These are phyloP conservation scores for Eleusine indica DNA, from an alignment of 176 grass and related monocot genomes.

Conservation along the genomic window DNA sequence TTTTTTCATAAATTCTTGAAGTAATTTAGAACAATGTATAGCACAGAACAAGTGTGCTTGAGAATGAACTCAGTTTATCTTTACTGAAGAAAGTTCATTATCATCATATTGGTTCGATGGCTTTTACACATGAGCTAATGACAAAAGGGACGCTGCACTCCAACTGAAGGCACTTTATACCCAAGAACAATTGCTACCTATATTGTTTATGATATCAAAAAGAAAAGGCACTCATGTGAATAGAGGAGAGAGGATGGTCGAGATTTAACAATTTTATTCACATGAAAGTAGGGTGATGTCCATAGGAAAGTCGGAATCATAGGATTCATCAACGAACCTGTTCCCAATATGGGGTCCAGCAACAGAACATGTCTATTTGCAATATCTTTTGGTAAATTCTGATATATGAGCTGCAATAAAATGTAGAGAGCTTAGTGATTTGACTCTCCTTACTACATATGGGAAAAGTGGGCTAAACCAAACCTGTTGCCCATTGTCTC, in stretches of 20 bases:
- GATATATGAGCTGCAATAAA: slow-evolving; percentile 86
- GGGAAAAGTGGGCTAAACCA: slow-evolving; percentile 45
- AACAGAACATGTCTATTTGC: slow-evolving; percentile 93
- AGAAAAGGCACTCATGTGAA: not conserved
- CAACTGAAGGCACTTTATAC: not conserved
- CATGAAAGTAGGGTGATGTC: slow-evolving; percentile 5
- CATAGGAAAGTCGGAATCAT: slow-evolving; percentile 3
- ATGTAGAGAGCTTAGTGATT: slow-evolving; percentile 41
- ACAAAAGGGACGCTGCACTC: not conserved
- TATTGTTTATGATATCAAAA: not conserved
- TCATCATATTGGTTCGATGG: not conserved
- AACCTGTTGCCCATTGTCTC: slow-evolving; percentile 93
- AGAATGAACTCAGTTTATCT: not conserved
- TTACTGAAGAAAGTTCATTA: not conserved
- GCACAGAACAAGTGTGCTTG: not conserved
- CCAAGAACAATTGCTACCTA: not conserved
- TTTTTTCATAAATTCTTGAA: not conserved
- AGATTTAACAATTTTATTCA: slow-evolving; percentile 18
- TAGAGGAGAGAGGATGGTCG: not conserved
- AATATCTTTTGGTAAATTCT: slow-evolving; percentile 87
- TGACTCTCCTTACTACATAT: slow-evolving; percentile 19
- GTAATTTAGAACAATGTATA: not conserved
- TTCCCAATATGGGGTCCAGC: slow-evolving; percentile 95
- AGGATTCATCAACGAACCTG: slow-evolving; percentile 64
- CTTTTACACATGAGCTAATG: not conserved